Base-by-base conservation (phyloP, 257 asterid species). In the Nicotiana tabacum region DNA sequence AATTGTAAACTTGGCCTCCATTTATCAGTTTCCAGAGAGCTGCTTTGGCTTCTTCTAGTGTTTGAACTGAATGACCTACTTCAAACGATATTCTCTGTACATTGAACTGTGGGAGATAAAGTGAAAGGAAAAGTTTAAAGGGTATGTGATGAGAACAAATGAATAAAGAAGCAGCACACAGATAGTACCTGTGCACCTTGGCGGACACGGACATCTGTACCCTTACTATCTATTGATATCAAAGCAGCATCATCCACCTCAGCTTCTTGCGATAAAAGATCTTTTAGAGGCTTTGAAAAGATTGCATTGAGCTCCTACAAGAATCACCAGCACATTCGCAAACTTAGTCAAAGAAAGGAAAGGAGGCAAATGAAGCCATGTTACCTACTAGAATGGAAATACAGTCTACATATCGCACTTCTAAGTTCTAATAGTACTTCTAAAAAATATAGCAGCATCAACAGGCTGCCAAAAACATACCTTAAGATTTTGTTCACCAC, bases 181-280 rank as follows among this genome's bases (percentile, higher is more conserved):
- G 4, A 24, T 8, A 66, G 32, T 48, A 95, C 98, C 98, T 95
- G 96, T 67, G 95, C 97, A 60, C 98, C 98, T 88, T 93, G 98
- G 37, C 98, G 97, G 66, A 94, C 99, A 60, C 99, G 96, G 55
- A 96, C 82, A 86, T 94, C 98, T 4, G 92, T 86, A 10, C 98
- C 98, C 87, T 88, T 93, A 86, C 98, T 94, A 85, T 96, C 98
- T 79, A 92, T 93, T 8, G 99, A 96, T 89, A 96, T 96, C 43
- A 93, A 94, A 81, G 98, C 99, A 56, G 95, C 99, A 84, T 96
- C 98, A 21, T 96, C 99, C 30, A 94, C 91, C 87, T 94, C 98
- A 35, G 84, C 89, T 89, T 93, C 99, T 85, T 88, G 85, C 72
- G 98, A 91, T 87, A 96, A 78, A 24, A 96, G 93, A 87, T 89